Evolutionary conservation across 768 basidiomycete species (phyloP).

Genomic region (Candolleomyces aberdarensis): DNA sequence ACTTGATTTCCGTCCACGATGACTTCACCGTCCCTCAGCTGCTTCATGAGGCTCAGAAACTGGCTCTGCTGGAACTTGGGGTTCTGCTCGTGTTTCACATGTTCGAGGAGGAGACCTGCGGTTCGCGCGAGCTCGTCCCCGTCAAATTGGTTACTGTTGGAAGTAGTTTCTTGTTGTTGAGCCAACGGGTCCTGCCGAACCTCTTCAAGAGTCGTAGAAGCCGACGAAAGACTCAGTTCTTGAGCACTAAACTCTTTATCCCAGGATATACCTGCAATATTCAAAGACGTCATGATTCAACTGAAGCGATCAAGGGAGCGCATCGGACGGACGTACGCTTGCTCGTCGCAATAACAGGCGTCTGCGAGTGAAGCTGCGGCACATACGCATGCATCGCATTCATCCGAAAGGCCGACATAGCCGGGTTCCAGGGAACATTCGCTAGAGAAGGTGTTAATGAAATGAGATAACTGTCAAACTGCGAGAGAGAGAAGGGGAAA

Average conservation of each 20-base stretch:
- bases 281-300: not conserved
- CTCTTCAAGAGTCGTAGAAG: constrained; percentile 18
- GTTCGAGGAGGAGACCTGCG: constrained; percentile 73
- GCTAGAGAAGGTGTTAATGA: constrained; percentile 19
- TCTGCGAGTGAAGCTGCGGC: constrained; percentile 24
- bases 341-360: constrained; percentile 24
- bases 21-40: constrained; percentile 75
- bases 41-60: constrained; percentile 84
- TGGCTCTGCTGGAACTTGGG: constrained; percentile 83
- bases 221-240: constrained; percentile 36
- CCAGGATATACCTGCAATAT: constrained; percentile 49
- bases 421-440: constrained; percentile 36
- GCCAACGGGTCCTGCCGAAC: constrained; percentile 16
- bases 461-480: not conserved
- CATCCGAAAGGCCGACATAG: constrained; percentile 34
- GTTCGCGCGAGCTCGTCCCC: constrained; percentile 76
- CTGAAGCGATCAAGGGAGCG: too few relatives aligned
- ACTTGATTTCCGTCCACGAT: constrained; percentile 78
- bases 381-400: constrained; percentile 35
- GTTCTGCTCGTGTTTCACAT: constrained; percentile 72
- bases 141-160: constrained; percentile 27
- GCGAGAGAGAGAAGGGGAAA: not conserved
- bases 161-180: constrained; percentile 12
- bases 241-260: constrained; percentile 64
- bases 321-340: constrained; percentile 37